Base-by-base conservation (phyloP, 768 basidiomycete genomes). In the Suillus cothurnatus region DNA sequence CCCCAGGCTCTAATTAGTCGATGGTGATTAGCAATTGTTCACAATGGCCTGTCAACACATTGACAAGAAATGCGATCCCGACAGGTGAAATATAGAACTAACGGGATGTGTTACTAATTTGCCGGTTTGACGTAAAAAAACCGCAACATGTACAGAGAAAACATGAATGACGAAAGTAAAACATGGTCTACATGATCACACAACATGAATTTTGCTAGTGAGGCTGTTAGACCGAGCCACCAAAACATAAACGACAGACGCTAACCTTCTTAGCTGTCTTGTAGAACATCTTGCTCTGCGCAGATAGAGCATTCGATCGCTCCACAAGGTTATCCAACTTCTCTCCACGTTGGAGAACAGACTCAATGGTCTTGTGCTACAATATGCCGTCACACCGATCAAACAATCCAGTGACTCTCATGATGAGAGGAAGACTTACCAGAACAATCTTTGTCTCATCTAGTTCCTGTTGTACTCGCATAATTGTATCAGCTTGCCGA, bases 371-470 rank as follows among this genome's bases (percentile, higher is more conserved):
- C 84, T 99, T 98, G 84, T 99, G 97, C 96, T 99, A 73, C 63
- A 65, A 45, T 61, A 55, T 41, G 50, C 17, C 23, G 39, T 56
- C 15, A 9, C 6, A 49, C 59, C 23, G 61, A 68, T 45, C 68
- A 36, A 43, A 58, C 56, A 21, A n/a, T 23, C 4, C 2, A 49
- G 49, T 21, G 28, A n/a, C 26, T 31, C 19, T 8, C 32, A n/a
- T 6, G 15, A n/a, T 14, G 32, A 19, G 43, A 12, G 38, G 28
- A 31, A 19, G 34, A 82, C 92, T 66, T 71, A 97, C 96, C 77
- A 99, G 80, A 55, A 99, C 88, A 70, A 99, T 97, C 90, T 99
- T 99, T 4, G 97, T 99, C 81, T 99, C 97, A 76, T 99, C 97
- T 61, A 99, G 80, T 75, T 99, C 97, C 73, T 95, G 92, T 77